Conservation (phyloP, 2,329 filamentous ascomycete species). For the Microdochium bolleyi region DNA sequence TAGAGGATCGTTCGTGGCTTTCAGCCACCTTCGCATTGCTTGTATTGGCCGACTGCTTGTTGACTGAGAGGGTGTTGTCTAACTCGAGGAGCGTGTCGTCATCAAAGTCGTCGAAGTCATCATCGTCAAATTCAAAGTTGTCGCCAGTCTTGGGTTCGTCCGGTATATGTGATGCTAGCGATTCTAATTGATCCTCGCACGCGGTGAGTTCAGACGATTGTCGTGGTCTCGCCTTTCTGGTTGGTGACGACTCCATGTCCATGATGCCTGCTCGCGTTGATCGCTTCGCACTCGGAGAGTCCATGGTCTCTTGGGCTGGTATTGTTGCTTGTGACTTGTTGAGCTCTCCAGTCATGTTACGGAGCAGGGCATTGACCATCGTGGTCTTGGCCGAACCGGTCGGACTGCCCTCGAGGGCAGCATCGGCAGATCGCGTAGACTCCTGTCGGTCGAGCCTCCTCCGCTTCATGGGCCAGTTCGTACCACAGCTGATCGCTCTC, state of each 20-base stretch:
- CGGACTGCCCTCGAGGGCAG: constrained; percentile 27
- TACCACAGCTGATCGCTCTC: constrained; percentile 60
- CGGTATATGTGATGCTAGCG: background rate
- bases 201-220: constrained; percentile 1
- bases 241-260: constrained; percentile 21
- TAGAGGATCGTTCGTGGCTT: background rate
- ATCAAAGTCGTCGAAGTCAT: constrained; percentile 39
- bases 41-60: background rate
- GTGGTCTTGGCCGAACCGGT: constrained; percentile 45
- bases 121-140: constrained; percentile 1
- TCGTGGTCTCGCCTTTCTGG: constrained; percentile 1
- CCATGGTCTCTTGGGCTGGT: constrained; percentile 17
- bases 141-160: constrained; percentile 6
- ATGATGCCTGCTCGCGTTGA: background rate
- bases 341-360: constrained; percentile 53
- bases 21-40: background rate
- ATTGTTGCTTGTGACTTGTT: constrained; percentile 29
- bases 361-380: constrained; percentile 55
- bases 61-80: constrained; percentile 29
- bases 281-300: constrained; percentile 33
- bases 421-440: constrained; percentile 21
- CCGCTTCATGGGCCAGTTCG: constrained; percentile 66
- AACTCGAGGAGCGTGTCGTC: constrained; percentile 51
- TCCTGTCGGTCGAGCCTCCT: constrained; percentile 48
- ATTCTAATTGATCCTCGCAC: constrained; percentile 4